Conservation (phyloP, 2,329 filamentous ascomycete species). For the Ophiognomonia clavigignenti-juglandacearum region DNA sequence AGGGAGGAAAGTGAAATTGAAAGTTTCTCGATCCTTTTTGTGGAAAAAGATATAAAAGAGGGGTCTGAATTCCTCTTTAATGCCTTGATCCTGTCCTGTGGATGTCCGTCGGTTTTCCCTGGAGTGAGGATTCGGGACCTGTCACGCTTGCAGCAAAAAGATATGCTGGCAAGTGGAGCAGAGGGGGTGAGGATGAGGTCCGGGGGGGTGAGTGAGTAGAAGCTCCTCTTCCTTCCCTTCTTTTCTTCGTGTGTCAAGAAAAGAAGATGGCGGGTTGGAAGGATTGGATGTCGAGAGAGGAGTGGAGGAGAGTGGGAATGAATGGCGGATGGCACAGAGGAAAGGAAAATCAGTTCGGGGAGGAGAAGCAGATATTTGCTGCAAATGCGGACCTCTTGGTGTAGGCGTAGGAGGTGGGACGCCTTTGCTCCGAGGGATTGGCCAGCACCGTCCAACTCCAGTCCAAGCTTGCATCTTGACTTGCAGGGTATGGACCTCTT, state of each 20-base stretch:
- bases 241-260: conserved; percentile 27
- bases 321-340: conserved; percentile 40
- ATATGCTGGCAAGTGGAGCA: too few species aligned
- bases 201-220: too few species aligned
- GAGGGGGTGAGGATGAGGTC: too few species aligned
- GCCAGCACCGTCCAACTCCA: conserved; percentile 6
- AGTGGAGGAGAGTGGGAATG: conserved; percentile 32
- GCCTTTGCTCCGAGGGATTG: conserved; percentile 15
- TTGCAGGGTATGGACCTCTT: too few species aligned
- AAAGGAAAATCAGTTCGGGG: conserved; percentile 27
- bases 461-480: not conserved
- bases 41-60: conserved; percentile 13
- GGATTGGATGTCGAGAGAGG: conserved; percentile 42
- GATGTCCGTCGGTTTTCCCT: conserved; percentile 18
- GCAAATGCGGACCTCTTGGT: conserved; percentile 48
- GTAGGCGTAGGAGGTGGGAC: conserved; percentile 25
- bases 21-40: conserved; percentile 4
- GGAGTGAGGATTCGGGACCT: conserved; percentile 17
- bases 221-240: conserved; percentile 30
- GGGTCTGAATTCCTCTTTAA: conserved; percentile 14
- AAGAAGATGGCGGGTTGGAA: conserved; percentile 33
- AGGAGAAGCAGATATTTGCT: conserved; percentile 37
- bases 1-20: too few species aligned
- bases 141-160: conserved; percentile 8
- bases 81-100: conserved; percentile 7